Percentiles rank a stretch among this genome's conserved stretches.
Evolutionary conservation across 495 filamentous ascomycete genomes (phyloP).

Genomic region (Pyronema domesticum): DNA sequence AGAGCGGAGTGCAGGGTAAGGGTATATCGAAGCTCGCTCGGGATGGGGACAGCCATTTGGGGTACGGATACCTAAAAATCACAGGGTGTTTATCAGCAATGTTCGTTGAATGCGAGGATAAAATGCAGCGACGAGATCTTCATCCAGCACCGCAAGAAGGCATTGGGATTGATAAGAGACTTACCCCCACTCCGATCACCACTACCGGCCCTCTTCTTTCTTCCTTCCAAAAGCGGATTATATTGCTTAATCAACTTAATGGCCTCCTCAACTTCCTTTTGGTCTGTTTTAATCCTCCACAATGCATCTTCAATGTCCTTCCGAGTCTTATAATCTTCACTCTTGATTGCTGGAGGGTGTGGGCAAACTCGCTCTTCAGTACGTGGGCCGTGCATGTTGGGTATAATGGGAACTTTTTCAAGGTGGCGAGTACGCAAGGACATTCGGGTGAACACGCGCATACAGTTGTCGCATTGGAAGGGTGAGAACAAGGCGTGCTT

Average conservation of each 20-base stretch:
- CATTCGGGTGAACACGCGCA: conserved; percentile 19
- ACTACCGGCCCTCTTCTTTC: not conserved
- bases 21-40: too few relatives aligned
- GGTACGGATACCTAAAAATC: too few relatives aligned
- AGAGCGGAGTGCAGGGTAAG: too few relatives aligned
- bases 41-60: too few relatives aligned
- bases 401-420: not conserved
- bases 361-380: conserved; percentile 10
- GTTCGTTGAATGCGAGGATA: too few relatives aligned
- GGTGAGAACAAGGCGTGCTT: conserved; percentile 17
- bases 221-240: conserved; percentile 5
- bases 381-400: not conserved
- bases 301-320: conserved; percentile 15
- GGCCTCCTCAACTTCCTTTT: conserved; percentile 15
- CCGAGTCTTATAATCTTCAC: conserved; percentile 12
- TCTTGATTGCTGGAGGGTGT: conserved; percentile 3
- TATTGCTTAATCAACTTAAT: conserved; percentile 12
- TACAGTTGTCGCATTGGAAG: conserved; percentile 20
- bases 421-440: conserved; percentile 19
- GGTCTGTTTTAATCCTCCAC: conserved; percentile 16
- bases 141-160: too few relatives aligned
- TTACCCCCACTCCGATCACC: not conserved
- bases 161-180: too few relatives aligned
- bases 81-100: too few relatives aligned
- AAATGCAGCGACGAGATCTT: too few relatives aligned